Evolutionary conservation across 768 basidiomycete genomes (phyloP), one percentile per base, ranked within the genome.

Genomic region (Nidularia pulvinata): DNA sequence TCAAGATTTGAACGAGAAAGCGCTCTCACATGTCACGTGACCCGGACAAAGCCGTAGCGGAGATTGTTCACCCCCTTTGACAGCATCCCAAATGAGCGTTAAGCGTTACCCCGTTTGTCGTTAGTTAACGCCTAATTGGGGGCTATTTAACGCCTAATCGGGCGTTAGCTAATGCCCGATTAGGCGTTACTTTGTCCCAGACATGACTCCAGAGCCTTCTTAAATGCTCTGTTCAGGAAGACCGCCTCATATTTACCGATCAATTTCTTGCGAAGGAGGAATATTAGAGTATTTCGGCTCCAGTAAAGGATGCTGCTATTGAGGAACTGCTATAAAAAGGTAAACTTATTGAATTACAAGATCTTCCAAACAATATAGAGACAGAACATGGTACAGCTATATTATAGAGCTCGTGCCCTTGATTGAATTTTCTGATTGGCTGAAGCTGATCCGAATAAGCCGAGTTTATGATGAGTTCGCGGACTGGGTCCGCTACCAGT

Each of bases 221-320:
- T 13, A 72, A 71, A 49, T 67, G 55, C 39, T 50, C 37, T 10
- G 10, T 10, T 39, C 10, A 16, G 16, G 10, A 39, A 39, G 10
- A 39, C 10, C 37, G 37, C 16, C 16, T 39, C 10, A 39, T 16
- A 16, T 39, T 39, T 39, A 39, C 37, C 10, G 37, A 39, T 39
- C 10, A 39, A 10, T 10, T 39, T 39, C 37, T 39, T 39, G 37
- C 37, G 16, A 16, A 39, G 37, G 10, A 10, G 16, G 37, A 39
- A 39, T 10, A 39, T 39, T 39, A 39, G 10, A 10, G 37, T 39
- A 39, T 39, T 10, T 10, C 10, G 10, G 37, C 10, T 16, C 37
- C 37, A 39, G 37, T 39, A 10, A 39, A 10, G 16, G 37, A 10
- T 39, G 10, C 10, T 39, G 37, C 37, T 39, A 16, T 16, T 10